These are phyloP conservation scores for Magnolia officinalis DNA, from an alignment of 164 flowering plant genomes.

Conservation along the genomic window DNA sequence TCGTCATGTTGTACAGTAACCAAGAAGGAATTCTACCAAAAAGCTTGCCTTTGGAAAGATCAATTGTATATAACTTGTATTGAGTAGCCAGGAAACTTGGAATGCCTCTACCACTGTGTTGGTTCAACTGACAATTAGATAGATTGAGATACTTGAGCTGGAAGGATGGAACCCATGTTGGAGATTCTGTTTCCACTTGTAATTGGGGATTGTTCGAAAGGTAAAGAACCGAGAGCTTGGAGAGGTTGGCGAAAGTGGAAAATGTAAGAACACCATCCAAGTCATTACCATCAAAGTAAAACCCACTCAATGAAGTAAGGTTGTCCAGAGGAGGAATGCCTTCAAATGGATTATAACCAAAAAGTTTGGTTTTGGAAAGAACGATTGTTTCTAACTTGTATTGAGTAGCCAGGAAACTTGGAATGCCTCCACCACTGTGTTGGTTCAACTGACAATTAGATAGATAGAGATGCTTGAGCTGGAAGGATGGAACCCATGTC, in stretches of 20 bases:
- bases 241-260: conserved; percentile 8
- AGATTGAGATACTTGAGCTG: background rate
- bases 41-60: background rate
- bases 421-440: background rate
- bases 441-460: background rate
- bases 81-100: background rate
- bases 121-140: background rate
- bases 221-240: background rate
- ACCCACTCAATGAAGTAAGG: background rate
- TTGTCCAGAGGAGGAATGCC: background rate
- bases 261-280: background rate
- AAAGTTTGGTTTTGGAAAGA: too few relatives aligned
- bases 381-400: background rate
- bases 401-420: background rate
- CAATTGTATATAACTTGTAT: background rate
- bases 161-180: conserved; percentile 2
- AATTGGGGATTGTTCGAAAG: background rate
- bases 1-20: background rate
- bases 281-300: background rate
- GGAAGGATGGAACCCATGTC: conserved; percentile 1
- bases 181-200: background rate
- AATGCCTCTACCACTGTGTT: background rate
- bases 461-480: background rate
- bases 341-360: background rate
- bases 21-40: background rate